Conservation (phyloP, 2,329 filamentous ascomycete species). For the Diaporthe amygdali region DNA sequence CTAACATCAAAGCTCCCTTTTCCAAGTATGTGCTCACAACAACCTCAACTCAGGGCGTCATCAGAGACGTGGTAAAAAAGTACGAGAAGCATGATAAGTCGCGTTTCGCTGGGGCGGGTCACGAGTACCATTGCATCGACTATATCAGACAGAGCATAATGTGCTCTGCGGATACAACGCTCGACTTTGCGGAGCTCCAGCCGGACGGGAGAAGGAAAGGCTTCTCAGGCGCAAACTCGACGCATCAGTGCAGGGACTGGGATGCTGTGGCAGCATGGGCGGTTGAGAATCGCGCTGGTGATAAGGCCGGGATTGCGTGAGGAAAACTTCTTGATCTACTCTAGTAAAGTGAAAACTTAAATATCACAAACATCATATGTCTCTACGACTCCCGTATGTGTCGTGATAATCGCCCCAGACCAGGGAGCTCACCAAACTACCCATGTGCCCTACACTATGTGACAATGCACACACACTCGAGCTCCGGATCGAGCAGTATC, state of each 20-base stretch:
- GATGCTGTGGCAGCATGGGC: slow-evolving; percentile 18
- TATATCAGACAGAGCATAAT: slow-evolving; percentile 24
- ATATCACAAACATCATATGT: background rate
- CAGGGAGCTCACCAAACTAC: background rate
- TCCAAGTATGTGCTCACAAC: background rate
- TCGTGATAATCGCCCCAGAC: no score
- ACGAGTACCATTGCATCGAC: slow-evolving; percentile 26
- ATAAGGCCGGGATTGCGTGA: slow-evolving; percentile 20
- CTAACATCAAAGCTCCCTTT: no score
- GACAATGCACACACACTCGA: no score
- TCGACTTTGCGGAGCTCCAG: slow-evolving; percentile 21
- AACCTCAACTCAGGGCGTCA: slow-evolving; percentile 12
- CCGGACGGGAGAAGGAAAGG: slow-evolving; percentile 16
- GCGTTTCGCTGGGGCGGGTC: slow-evolving; percentile 22
- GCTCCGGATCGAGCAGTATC: background rate
- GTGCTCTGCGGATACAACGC: slow-evolving; percentile 22
- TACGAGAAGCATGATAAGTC: slow-evolving; percentile 25
- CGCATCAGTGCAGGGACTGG: slow-evolving; percentile 24
- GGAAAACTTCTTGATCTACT: background rate
- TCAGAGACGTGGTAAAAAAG: slow-evolving; percentile 25
- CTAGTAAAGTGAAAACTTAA: background rate
- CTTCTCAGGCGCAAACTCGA: slow-evolving; percentile 23
- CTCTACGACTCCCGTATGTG: background rate
- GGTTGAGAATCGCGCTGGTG: slow-evolving; percentile 23
- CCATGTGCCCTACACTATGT: no score